Conservation (phyloP, 306 rosid species). For the Lupinus albus region DNA sequence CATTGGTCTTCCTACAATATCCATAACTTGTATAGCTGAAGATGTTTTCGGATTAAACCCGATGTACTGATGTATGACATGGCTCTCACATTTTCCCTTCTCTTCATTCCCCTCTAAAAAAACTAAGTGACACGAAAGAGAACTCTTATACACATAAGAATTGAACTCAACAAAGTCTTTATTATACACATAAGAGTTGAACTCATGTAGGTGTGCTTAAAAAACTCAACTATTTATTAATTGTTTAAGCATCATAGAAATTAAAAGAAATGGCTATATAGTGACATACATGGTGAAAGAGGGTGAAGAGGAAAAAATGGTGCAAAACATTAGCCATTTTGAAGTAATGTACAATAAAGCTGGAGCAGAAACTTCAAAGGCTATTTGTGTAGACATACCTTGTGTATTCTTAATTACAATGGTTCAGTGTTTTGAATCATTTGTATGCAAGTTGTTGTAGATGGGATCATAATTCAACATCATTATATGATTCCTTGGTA, state of each 20-base stretch:
- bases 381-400: slow-evolving; percentile 84
- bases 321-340: slow-evolving; percentile 49
- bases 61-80: no score
- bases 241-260: slow-evolving; percentile 65
- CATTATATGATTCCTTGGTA: slow-evolving; percentile 92
- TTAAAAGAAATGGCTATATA: slow-evolving; percentile 61
- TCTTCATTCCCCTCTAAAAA: no score
- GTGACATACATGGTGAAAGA: slow-evolving; percentile 76
- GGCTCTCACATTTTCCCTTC: no score
- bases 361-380: slow-evolving; percentile 80
- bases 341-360: slow-evolving; percentile 87
- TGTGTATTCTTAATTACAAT: slow-evolving; percentile 75
- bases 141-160: no score
- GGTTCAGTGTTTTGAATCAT: slow-evolving; percentile 96
- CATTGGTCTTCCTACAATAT: slow-evolving; percentile 21
- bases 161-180: no score
- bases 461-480: slow-evolving; percentile 82
- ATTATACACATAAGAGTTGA: no score
- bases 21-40: slow-evolving; percentile 38
- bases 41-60: slow-evolving; percentile 24
- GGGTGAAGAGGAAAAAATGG: slow-evolving; percentile 56
- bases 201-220: no score
- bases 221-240: no score
- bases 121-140: no score
- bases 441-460: slow-evolving; percentile 89